Evolutionary conservation across 306 rosid genomes (phyloP), one percentile per base, ranked within the genome.

Genomic region (Pyrus betulifolia): DNA sequence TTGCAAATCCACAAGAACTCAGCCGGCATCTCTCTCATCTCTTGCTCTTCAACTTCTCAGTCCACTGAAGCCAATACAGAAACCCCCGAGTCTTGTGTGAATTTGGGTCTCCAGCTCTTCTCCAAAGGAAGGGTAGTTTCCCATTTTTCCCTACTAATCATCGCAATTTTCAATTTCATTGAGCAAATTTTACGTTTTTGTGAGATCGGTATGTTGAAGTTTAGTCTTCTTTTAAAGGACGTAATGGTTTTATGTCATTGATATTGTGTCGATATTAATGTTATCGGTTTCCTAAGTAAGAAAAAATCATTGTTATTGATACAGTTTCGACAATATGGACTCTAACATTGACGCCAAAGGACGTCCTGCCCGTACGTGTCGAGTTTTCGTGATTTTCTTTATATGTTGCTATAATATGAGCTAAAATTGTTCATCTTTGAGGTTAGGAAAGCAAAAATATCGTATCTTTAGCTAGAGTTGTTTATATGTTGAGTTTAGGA

Each of bases 101-200:
- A 92, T 84, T 83, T 82, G 78, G 98, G 98, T 68, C 98, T 95
- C 86, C 82, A 90, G 76, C 96, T 92, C 54, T 95, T 95, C 85
- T 89, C 97, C 85, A 92, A 81, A 88, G 98, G 98, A 74, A 84
- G 92, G 96, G 98, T 95, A 78, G 66, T 65, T 18, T 44, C 25
- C 58, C 30, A 38, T 60, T 67, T 35, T 67, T 66, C 19, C 23
- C 11, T 14, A 51, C 46, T 27, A 40, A 2, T 23, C 18, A 8
- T 38, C 78, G 4, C 13, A 28, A 23, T 72, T 46, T n/a, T 73
- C 33, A 21, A 25, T 11, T 79, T 23, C 9, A 30, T 70, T 17
- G 31, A 19, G 42, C 13, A 19, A 21, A 65, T 18, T 23, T 72
- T 81, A 11, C 49, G 45, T 65, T 38, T 76, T 25, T 21, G 35